These are phyloP conservation scores for Aspergillus sp. DNA, from an alignment of 2,329 filamentous ascomycete species.

Conservation along the genomic window DNA sequence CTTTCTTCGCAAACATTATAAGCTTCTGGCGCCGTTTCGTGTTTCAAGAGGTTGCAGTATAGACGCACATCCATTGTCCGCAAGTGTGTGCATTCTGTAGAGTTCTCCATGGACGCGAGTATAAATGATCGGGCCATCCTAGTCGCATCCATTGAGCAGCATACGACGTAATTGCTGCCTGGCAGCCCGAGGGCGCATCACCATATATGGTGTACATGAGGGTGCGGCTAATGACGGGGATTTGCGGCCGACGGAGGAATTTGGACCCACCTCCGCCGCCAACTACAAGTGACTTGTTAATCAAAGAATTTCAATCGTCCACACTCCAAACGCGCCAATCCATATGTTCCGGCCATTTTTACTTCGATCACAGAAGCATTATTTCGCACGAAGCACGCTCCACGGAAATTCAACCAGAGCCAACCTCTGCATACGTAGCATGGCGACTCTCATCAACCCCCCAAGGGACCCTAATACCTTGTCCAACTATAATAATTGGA, in stretches of 20 bases:
- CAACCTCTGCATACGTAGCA: constrained; percentile 29
- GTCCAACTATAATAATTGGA: constrained; percentile 87
- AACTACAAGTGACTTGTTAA: background rate
- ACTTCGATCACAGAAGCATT: background rate
- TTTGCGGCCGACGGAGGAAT: background rate
- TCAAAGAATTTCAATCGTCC: background rate
- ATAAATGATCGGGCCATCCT: no score
- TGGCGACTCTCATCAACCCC: constrained; percentile 41
- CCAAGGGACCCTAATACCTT: constrained; percentile 83
- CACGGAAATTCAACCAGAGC: constrained; percentile 1
- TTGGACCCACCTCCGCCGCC: background rate
- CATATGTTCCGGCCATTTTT: constrained; percentile 3
- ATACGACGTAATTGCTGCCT: no score
- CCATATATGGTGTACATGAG: no score
- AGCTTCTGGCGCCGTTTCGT: no score
- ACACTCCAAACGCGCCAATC: background rate
- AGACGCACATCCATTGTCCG: no score
- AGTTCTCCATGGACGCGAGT: no score
- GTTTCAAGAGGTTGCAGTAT: no score
- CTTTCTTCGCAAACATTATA: no score
- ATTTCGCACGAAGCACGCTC: background rate
- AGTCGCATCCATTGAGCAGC: no score
- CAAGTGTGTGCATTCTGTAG: no score
- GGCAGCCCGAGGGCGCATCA: no score
- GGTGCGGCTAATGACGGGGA: background rate